Base-by-base conservation (phyloP, 345 rosid species). In the Eucalyptus viminalis region DNA sequence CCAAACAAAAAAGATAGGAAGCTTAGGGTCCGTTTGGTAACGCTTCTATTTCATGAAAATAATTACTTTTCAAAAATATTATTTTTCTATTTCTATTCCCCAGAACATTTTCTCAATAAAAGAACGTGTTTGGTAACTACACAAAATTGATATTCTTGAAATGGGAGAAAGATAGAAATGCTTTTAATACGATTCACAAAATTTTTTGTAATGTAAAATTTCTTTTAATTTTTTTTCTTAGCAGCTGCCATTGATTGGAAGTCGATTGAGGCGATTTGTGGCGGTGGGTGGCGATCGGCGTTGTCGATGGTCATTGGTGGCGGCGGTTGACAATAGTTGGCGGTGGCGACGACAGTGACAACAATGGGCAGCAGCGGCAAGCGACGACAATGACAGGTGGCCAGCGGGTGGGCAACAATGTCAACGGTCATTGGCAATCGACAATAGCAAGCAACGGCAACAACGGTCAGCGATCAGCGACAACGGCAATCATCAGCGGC, bases 401-500 rank as follows among this genome's bases (percentile, higher is more conserved):
- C 24, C 1, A 53, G 0, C 4, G 0, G 1, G 2, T 53, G 56
- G 10, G 10, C 56, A 0, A 53, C 10, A 3, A 0, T 0, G 0
- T 53, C 0, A 53, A 19, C 0, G 2, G 9, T 53, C 2, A 53
- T 53, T 1, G 5, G 10, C 2, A 0, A 53, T 2, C 5, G 0
- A 53, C 56, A 8, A 53, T 1, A 53, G 5, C 10, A 53, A 53
- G 24, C 10, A 53, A 7, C 0, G 0, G 0, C 0, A 9, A 53
- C 1, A 0, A 8, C 2, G 0, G 0, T 19, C 0, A 0, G 0
- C 0, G 2, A 1, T 53, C 0, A 1, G 0, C 4, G 9, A 4
- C 9, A 0, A 8, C 0, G 10, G 4, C 2, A 0, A 53, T 53
- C 2, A 0, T 19, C 10, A 1, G 24, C 2, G 19, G 2, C 24